Conservation (phyloP, 2,329 filamentous ascomycete species). For the Zymoseptoria brevis region DNA sequence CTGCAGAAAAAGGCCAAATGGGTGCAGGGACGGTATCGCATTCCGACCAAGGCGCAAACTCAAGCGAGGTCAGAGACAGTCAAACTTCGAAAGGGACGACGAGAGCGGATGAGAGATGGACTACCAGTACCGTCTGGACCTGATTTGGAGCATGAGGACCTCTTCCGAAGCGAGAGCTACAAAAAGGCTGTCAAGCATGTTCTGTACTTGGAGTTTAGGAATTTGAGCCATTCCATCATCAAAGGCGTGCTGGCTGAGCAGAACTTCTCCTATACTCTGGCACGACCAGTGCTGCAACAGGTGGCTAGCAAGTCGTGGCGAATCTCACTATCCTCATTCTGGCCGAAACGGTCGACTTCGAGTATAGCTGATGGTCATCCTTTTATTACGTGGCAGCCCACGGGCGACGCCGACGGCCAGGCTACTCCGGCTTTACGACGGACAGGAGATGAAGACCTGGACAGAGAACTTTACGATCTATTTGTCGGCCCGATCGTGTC, state of each 20-base stretch:
- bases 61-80: slow-evolving; percentile 1
- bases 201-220: slow-evolving; percentile 67
- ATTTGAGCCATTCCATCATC: slow-evolving; percentile 64
- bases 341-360: slow-evolving; percentile 53
- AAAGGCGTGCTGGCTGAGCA: slow-evolving; percentile 71
- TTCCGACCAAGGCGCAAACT: slow-evolving; percentile 4
- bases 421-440: slow-evolving; percentile 54
- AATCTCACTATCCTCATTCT: slow-evolving; percentile 62
- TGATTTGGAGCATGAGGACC: slow-evolving; percentile 51
- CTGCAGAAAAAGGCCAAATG: slow-evolving; percentile 63
- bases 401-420: slow-evolving; percentile 37
- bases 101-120: not conserved
- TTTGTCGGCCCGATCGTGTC: slow-evolving; percentile 38
- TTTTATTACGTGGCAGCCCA: slow-evolving; percentile 54
- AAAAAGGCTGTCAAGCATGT: slow-evolving; percentile 60
- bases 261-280: slow-evolving; percentile 70
- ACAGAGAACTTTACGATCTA: slow-evolving; percentile 42
- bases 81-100: not conserved
- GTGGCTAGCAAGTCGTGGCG: slow-evolving; percentile 70
- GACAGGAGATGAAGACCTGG: slow-evolving; percentile 53
- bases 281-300: slow-evolving; percentile 59
- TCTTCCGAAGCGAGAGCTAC: slow-evolving; percentile 61
- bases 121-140: not conserved
- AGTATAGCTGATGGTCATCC: slow-evolving; percentile 50
- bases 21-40: slow-evolving; percentile 57